A percentile compares a stretch with the other conserved stretches of the same genome.
Conservation (phyloP, 2,329 filamentous ascomycete species). For the Didymella lethalis region DNA sequence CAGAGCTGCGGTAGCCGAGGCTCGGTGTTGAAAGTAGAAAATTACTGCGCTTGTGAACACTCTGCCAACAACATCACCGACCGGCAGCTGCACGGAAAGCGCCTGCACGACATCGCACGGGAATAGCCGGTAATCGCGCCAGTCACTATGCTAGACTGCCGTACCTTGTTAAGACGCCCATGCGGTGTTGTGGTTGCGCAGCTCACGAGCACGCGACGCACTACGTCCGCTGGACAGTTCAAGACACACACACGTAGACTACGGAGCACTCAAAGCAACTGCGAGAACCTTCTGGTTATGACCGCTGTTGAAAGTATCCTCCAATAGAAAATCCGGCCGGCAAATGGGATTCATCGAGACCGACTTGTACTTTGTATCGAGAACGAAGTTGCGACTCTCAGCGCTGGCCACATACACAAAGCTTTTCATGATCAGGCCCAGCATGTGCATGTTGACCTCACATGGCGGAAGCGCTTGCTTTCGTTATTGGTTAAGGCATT, state of each 20-base stretch:
- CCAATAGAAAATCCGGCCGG: slow-evolving; percentile 28
- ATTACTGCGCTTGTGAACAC: slow-evolving; percentile 29
- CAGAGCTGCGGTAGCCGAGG: slow-evolving; percentile 26
- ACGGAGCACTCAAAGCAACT: slow-evolving; percentile 44
- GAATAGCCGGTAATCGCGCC: too few relatives aligned
- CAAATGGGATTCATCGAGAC: slow-evolving; percentile 24
- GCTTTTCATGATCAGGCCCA: background rate
- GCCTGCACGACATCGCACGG: background rate
- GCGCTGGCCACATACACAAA: slow-evolving; percentile 25
- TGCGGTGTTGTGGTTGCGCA: background rate
- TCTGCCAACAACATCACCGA: slow-evolving; percentile 3
- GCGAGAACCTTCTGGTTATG: slow-evolving; percentile 38
- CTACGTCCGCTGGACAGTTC: background rate
- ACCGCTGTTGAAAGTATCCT: slow-evolving; percentile 45
- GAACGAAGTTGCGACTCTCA: slow-evolving; percentile 28
- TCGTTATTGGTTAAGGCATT: background rate
- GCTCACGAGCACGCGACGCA: background rate
- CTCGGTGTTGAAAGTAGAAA: slow-evolving; percentile 12
- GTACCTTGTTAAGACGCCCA: background rate
- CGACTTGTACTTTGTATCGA: slow-evolving; percentile 25
- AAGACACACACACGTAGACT: slow-evolving; percentile 1
- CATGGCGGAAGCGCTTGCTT: background rate
- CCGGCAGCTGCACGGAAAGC: background rate
- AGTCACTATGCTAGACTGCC: background rate
- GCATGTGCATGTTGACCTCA: too few relatives aligned